Percentiles rank a stretch among this genome's conserved stretches.
These are phyloP conservation scores for Acacia concinna DNA, from an alignment of 331 rosid species.

Conservation along the genomic window DNA sequence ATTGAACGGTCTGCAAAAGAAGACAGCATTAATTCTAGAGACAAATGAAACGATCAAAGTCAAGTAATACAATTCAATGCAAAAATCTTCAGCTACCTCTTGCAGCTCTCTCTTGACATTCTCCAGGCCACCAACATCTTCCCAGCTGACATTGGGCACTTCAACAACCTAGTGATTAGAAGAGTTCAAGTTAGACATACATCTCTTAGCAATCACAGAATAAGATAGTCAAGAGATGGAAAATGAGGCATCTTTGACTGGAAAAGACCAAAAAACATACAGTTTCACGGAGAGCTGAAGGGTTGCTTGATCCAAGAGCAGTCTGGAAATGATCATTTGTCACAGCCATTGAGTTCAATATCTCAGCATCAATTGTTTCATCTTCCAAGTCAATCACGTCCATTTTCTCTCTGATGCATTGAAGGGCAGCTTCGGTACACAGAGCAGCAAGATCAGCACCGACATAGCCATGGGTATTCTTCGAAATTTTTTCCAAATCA, in stretches of 20 bases:
- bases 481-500: constrained; percentile 67
- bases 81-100: constrained; percentile 50
- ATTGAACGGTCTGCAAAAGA: constrained; percentile 70
- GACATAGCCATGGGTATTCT: constrained; percentile 77
- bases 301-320: constrained; percentile 83
- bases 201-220: not conserved
- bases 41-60: not conserved
- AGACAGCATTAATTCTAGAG: not conserved
- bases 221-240: not conserved
- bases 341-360: constrained; percentile 85
- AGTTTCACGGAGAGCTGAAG: constrained; percentile 83
- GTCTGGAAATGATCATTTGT: constrained; percentile 79
- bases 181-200: constrained; percentile 11
- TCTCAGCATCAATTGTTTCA: constrained; percentile 79
- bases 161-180: constrained; percentile 62
- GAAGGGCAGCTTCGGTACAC: constrained; percentile 86
- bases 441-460: constrained; percentile 84
- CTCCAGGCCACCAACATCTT: constrained; percentile 83
- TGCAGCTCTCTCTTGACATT: constrained; percentile 86
- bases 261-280: constrained; percentile 39
- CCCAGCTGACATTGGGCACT: constrained; percentile 82
- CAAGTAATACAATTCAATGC: not conserved
- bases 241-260: not conserved
- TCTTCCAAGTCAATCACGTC: constrained; percentile 83
- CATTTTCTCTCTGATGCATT: constrained; percentile 82